phyloP scores from a whole-genome alignment of 2,329 filamentous ascomycete genomes.

The Fusarium newnesense region DNA sequence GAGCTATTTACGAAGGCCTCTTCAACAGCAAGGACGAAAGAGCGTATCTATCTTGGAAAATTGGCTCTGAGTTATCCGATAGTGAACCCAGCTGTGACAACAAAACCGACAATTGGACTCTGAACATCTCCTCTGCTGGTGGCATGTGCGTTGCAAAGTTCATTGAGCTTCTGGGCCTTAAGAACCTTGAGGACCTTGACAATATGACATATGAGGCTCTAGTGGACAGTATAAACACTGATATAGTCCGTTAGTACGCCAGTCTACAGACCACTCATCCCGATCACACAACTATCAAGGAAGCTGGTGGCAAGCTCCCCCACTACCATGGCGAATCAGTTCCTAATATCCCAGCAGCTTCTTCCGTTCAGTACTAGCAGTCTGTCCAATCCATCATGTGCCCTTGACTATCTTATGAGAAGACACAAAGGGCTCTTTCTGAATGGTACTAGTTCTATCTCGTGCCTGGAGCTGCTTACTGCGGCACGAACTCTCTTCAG shows the following conservation, averaged over 20 bases:
- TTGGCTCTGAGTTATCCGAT: not conserved
- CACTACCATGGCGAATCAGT: constrained; percentile 4
- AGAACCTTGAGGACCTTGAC: not conserved
- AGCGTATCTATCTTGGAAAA: constrained; percentile 3
- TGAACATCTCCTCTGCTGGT: not conserved
- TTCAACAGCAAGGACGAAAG: not conserved
- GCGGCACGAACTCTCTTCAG: not conserved
- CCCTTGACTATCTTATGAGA: not conserved
- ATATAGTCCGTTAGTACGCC: not conserved
- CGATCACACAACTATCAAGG: not conserved
- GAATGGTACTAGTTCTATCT: constrained; percentile 9
- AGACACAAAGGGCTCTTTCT: not conserved
- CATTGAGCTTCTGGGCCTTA: not conserved
- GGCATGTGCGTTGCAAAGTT: constrained; percentile 9
- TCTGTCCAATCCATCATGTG: constrained; percentile 9
- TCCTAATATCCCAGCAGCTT: not conserved
- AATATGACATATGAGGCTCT: not conserved
- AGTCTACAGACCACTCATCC: constrained; percentile 3
- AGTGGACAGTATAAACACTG: constrained; percentile 1
- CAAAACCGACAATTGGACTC: not conserved
- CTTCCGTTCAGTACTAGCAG: constrained; percentile 1
- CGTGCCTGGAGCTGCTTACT: constrained; percentile 3
- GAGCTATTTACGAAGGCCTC: not conserved
- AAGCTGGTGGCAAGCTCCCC: constrained; percentile 2
- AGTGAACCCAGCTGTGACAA: not conserved